phyloP scores from a whole-genome alignment of 148 eudicot genomes.

The Pouteria glomerata region DNA sequence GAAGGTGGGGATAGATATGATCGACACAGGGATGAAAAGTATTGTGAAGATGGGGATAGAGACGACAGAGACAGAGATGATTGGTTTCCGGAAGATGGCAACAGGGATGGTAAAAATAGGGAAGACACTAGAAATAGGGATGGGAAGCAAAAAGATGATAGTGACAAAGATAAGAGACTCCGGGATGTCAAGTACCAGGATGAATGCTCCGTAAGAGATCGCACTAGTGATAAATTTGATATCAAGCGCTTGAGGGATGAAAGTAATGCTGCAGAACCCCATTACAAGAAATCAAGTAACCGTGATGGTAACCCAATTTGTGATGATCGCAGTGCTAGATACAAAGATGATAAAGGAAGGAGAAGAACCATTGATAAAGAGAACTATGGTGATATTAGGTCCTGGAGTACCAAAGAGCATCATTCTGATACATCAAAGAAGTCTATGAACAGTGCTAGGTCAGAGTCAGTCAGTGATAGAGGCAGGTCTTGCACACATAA shows the following conservation, averaged over 20 bases:
- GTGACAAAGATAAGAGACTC: constrained; percentile 35
- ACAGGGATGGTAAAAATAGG: constrained; percentile 19
- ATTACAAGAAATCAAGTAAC: constrained; percentile 47
- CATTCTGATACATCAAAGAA: constrained; percentile 32
- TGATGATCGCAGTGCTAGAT: constrained; percentile 55
- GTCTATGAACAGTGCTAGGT: constrained; percentile 25
- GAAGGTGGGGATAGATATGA: constrained; percentile 1
- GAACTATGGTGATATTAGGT: constrained; percentile 50
- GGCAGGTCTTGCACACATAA: constrained; percentile 58
- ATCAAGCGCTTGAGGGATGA: constrained; percentile 60
- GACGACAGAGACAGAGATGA: constrained; percentile 37
- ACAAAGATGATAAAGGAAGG: constrained; percentile 67
- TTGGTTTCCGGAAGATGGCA: constrained; percentile 20
- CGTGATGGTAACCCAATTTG: constrained; percentile 49
- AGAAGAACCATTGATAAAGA: constrained; percentile 60
- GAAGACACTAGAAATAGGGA: constrained; percentile 36
- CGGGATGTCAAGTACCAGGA: constrained; percentile 44
- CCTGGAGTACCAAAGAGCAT: constrained; percentile 43
- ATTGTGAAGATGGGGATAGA: constrained; percentile 34
- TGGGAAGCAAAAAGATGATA: constrained; percentile 38
- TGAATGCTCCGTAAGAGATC: constrained; percentile 43
- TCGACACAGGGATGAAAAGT: constrained; percentile 14
- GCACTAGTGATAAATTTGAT: constrained; percentile 45
- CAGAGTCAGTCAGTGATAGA: constrained; percentile 46
- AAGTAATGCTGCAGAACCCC: constrained; percentile 38